Evolutionary conservation across 139 green algal species (phyloP).

Genomic region (Ostreobium quekettii): DNA sequence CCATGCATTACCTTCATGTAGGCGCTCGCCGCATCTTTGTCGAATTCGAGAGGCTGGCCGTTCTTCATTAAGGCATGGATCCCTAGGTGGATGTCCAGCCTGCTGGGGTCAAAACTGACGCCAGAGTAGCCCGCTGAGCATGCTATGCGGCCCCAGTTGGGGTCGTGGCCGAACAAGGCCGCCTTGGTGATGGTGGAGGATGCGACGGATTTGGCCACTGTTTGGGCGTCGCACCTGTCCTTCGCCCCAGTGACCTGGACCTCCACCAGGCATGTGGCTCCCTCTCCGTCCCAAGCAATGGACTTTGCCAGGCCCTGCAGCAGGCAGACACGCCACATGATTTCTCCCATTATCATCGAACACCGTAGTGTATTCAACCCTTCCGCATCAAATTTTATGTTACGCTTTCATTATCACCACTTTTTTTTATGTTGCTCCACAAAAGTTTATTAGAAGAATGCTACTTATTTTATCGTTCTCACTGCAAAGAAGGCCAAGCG

Average conservation of each 20-base stretch:
- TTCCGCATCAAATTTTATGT: too few species aligned
- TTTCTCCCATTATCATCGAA: too few species aligned
- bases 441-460: too few species aligned
- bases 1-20: conserved; percentile 72
- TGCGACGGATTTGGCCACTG: conserved; percentile 69
- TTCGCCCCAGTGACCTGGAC: conserved; percentile 49
- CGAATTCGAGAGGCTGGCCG: conserved; percentile 89
- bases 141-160: conserved; percentile 97
- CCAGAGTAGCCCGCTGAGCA: conserved; percentile 85
- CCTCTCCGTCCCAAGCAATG: conserved; percentile 98
- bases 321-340: not conserved
- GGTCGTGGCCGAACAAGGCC: conserved; percentile 93
- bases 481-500: too few species aligned
- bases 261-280: conserved; percentile 92
- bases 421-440: too few species aligned
- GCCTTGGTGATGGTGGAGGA: conserved; percentile 81
- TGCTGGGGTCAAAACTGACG: conserved; percentile 17
- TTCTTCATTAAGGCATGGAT: conserved; percentile 78
- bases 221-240: conserved; percentile 46
- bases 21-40: conserved; percentile 65
- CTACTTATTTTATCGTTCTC: too few species aligned
- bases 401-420: too few species aligned
- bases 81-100: conserved; percentile 72
- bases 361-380: too few species aligned
- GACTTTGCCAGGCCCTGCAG: conserved; percentile 83